Evolutionary conservation across 169 alveolate genomes (phyloP).

Genomic region (Cryptosporidium andersoni): DNA sequence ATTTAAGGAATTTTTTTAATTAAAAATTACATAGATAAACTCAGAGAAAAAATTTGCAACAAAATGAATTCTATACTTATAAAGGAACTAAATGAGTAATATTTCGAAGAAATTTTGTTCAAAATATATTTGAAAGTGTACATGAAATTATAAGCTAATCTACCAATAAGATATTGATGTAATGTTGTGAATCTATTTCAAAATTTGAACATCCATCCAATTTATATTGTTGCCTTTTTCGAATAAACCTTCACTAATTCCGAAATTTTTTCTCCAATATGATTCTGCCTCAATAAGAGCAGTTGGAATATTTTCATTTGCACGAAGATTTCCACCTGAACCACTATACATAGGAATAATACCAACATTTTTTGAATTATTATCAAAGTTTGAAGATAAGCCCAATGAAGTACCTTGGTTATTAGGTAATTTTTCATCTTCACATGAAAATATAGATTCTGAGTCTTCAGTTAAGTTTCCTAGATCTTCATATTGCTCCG

Average conservation of each 20-base stretch:
- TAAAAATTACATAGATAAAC: neutral
- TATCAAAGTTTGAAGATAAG: neutral
- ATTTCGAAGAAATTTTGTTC: neutral
- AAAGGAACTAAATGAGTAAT: neutral
- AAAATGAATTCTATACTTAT: neutral
- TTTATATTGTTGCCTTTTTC: slow-evolving; percentile 46
- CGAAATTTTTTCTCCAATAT: slow-evolving; percentile 38
- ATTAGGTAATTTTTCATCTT: no score
- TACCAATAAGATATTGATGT: slow-evolving; percentile 1
- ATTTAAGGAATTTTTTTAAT: neutral
- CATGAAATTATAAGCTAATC: neutral
- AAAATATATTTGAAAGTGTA: neutral
- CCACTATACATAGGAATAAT: no score
- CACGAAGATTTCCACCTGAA: no score
- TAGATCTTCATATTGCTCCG: no score
- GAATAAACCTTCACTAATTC: slow-evolving; percentile 17
- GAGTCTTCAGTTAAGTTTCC: no score
- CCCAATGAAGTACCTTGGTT: neutral
- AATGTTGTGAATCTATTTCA: neutral
- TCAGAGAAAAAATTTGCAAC: neutral
- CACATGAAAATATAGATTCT: no score
- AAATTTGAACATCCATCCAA: slow-evolving; percentile 19
- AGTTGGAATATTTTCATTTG: no score
- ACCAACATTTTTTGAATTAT: no score
- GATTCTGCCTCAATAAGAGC: slow-evolving; percentile 32